A percentile compares a stretch with the other conserved stretches of the same genome.
These are phyloP conservation scores for Grosmannia penicillata DNA, from an alignment of 2,329 filamentous ascomycete species.

Conservation along the genomic window DNA sequence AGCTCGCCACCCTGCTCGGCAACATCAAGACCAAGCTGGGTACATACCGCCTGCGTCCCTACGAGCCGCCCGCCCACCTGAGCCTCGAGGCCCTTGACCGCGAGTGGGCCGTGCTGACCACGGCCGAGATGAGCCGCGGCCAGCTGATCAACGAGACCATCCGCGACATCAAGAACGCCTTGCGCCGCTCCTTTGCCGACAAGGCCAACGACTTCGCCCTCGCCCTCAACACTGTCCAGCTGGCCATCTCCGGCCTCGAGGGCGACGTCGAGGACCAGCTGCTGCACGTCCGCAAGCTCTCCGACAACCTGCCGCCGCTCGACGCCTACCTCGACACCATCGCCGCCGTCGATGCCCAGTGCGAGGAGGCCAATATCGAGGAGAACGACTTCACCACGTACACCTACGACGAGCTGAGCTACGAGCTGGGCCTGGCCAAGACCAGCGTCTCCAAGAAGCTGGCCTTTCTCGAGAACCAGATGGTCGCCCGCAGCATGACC, in stretches of 20 bases:
- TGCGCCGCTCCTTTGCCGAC: slow-evolving; percentile 86
- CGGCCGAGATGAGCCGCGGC: slow-evolving; percentile 74
- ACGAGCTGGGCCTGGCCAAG: slow-evolving; percentile 84
- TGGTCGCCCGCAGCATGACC: slow-evolving; percentile 96
- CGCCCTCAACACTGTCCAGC: slow-evolving; percentile 83
- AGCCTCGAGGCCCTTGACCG: slow-evolving; percentile 68
- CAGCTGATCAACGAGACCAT: slow-evolving; percentile 97
- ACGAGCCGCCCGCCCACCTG: slow-evolving; percentile 76
- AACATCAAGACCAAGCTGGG: slow-evolving; percentile 99
- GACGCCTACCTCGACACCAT: slow-evolving; percentile 85
- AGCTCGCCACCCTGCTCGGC: slow-evolving; percentile 78
- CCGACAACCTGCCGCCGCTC: slow-evolving; percentile 74
- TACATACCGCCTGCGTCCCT: slow-evolving; percentile 82
- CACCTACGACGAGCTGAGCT: slow-evolving; percentile 89
- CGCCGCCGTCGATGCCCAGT: slow-evolving; percentile 71
- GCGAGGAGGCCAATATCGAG: slow-evolving; percentile 92
- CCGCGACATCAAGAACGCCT: slow-evolving; percentile 91
- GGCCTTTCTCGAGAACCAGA: slow-evolving; percentile 93
- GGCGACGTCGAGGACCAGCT: slow-evolving; percentile 94
- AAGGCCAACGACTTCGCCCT: slow-evolving; percentile 97
- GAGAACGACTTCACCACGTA: slow-evolving; percentile 99
- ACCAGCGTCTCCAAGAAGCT: slow-evolving; percentile 92
- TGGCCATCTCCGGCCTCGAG: slow-evolving; percentile 92
- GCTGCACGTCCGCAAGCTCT: slow-evolving; percentile 70
- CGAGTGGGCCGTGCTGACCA: slow-evolving; percentile 68